Evolutionary conservation across 2,329 filamentous ascomycete species (phyloP).

Genomic region (Gnomoniopsis sp.): DNA sequence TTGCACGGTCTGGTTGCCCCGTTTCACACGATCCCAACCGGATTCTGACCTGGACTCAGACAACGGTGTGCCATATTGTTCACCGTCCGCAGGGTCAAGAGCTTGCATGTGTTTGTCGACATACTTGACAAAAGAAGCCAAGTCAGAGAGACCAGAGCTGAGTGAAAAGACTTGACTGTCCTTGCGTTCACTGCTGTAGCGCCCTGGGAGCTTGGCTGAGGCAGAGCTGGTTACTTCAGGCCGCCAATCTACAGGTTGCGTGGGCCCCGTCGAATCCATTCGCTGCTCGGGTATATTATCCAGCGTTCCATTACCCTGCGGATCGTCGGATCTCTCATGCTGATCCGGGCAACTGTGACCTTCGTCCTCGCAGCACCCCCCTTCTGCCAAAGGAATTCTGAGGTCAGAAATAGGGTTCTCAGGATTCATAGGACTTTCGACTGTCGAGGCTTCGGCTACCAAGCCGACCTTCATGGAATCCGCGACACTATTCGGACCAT

Average conservation of each 20-base stretch:
- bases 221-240: background rate
- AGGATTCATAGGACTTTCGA: background rate
- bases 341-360: background rate
- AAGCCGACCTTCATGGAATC: background rate
- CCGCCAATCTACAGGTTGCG: background rate
- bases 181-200: slow-evolving; percentile 4
- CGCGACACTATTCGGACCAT: background rate
- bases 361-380: background rate
- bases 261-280: background rate
- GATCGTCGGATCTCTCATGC: background rate
- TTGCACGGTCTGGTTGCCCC: background rate
- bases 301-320: background rate
- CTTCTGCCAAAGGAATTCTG: background rate
- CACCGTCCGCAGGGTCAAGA: background rate
- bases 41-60: background rate
- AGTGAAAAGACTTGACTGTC: slow-evolving; percentile 21
- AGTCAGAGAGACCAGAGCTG: slow-evolving; percentile 20
- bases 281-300: background rate
- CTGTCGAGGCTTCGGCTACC: background rate
- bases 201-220: background rate
- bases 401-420: background rate
- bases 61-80: background rate
- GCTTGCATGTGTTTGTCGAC: slow-evolving; percentile 18
- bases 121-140: slow-evolving; percentile 23
- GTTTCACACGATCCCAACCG: background rate